These are phyloP conservation scores for Vanderwaltozyma verrucispora DNA, from an alignment of 805 yeast species.

Conservation along the genomic window DNA sequence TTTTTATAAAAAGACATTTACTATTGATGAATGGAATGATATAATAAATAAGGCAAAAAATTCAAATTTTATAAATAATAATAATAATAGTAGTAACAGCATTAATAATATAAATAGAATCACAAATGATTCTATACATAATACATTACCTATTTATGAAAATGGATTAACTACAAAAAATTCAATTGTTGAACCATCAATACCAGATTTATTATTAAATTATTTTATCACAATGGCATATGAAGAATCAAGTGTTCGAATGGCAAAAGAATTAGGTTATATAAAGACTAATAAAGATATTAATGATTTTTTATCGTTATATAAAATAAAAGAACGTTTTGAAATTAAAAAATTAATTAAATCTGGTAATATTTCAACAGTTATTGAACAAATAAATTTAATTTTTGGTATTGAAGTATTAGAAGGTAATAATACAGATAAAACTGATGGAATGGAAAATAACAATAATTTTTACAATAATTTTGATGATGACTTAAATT, in stretches of 20 bases:
- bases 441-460: neutral
- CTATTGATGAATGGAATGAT: conserved; percentile 23
- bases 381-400: conserved; percentile 24
- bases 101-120: no score
- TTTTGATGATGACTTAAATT: conserved; percentile 58
- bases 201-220: conserved; percentile 45
- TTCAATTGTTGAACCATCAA: conserved; percentile 24
- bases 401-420: conserved; percentile 20
- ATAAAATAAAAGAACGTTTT: conserved; percentile 20
- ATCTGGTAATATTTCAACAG: conserved; percentile 18
- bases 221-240: conserved; percentile 73
- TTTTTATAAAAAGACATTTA: conserved; percentile 10
- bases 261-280: conserved; percentile 46
- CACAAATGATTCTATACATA: neutral
- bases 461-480: no score
- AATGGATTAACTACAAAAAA: conserved; percentile 1
- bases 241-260: conserved; percentile 51
- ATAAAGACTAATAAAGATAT: conserved; percentile 18
- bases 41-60: no score
- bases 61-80: no score
- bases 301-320: conserved; percentile 23
- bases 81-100: no score
- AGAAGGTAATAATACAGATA: conserved; percentile 6
- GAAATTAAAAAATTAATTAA: conserved; percentile 18
- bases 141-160: neutral